Evolutionary conservation across 495 filamentous ascomycete species (phyloP), one percentile per base, ranked within the genome.

Genomic region (Lasiosphaeris hirsuta): DNA sequence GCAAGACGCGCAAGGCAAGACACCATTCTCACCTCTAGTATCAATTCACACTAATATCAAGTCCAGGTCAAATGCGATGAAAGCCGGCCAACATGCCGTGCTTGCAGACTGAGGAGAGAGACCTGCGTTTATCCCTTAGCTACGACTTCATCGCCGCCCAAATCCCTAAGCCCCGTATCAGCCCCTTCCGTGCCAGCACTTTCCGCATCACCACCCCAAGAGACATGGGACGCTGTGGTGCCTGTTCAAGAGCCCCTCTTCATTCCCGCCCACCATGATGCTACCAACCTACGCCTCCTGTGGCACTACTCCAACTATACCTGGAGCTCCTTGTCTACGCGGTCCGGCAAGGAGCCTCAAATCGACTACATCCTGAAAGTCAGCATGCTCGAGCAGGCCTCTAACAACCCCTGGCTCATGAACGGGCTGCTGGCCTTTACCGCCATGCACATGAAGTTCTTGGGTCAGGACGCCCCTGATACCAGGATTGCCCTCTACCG

Each of bases 371-470:
- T 75, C 49, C 65, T 82, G 15, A 64, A 67, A 44, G 66, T 74
- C n/a, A 70, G 68, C 11, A 50, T 81, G 11, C 69, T 77, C 40
- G 69, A 79, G 49, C 70, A 78, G 18, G 78, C 76, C 41, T 77
- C 78, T 49, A 58, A 68, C 43, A 71, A 68, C 34, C 75, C 74
- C 1, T 82, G 78, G 45, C 69, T 82, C n/a, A 75, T 82, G 71
- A 64, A 81, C 52, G 71, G 68, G 42, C 23, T 81, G 5, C 74
- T 81, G 53, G 77, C 68, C n/a, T 63, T 79, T 9, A 63, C 79
- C 4, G 72, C 78, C 7, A 61, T 75, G 30, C 76, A 56, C 45
- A 50, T 56, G 33, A 14, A 56, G 4, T 41, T 36, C n/a, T 10
- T 56, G 13, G 56, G 65, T 37, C 44, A 50, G 14, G 40, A 45